phyloP scores from a whole-genome alignment of 2,329 filamentous ascomycete genomes.

The Kalaharituber pfeilii region DNA sequence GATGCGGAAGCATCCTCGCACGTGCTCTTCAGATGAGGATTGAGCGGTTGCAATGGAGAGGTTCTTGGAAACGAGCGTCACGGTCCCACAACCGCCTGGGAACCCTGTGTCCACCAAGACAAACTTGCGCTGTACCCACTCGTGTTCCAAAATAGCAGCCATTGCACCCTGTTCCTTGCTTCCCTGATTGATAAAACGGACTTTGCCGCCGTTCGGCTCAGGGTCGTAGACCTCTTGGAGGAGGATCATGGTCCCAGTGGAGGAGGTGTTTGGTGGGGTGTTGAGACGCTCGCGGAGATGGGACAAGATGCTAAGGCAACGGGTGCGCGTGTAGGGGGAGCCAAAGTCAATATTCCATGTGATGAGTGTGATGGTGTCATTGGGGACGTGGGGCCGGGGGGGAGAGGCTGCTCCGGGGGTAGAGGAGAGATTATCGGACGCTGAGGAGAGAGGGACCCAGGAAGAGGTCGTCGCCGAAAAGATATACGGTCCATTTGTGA shows the following conservation, averaged over 20 bases:
- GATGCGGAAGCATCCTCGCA: background rate
- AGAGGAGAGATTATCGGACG: too few species aligned
- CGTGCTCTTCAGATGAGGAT: background rate
- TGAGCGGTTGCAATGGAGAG: background rate
- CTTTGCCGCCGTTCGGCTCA: background rate
- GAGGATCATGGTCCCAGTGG: background rate
- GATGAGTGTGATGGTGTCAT: background rate
- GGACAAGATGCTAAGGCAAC: background rate
- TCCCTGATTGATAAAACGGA: background rate
- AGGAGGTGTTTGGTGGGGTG: background rate
- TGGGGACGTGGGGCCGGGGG: too few species aligned
- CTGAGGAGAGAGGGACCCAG: too few species aligned
- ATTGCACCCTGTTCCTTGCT: background rate
- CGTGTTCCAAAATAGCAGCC: background rate
- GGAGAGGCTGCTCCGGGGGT: too few species aligned
- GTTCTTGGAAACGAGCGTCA: background rate
- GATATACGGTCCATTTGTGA: too few species aligned
- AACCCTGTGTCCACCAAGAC: background rate
- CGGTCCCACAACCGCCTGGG: background rate
- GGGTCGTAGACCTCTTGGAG: background rate
- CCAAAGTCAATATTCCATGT: constrained; percentile 1
- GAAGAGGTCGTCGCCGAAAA: too few species aligned
- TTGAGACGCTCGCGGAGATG: background rate
- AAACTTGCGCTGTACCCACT: background rate
- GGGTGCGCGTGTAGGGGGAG: too few species aligned